phyloP scores from a whole-genome alignment of 495 filamentous ascomycete genomes.

The Lasiosphaeria ovina region DNA sequence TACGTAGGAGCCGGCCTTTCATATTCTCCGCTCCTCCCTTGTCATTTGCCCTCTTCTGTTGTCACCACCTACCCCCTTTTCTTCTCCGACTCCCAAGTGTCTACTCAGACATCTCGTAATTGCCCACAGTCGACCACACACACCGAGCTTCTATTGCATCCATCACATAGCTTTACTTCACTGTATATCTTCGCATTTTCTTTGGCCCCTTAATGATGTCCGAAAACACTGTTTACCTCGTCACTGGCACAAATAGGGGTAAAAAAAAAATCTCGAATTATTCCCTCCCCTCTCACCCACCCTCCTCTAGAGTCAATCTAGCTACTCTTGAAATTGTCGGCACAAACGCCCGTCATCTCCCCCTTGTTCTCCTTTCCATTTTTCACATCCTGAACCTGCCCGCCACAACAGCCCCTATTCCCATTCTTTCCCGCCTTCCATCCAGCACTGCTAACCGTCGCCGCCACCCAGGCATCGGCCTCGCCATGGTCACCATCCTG shows the following conservation, averaged over 20 bases:
- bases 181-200: neutral
- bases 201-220: slow-evolving; percentile 1
- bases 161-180: too few species aligned
- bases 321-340: neutral
- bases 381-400: neutral
- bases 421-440: too few species aligned
- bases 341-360: neutral
- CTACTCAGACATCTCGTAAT: too few species aligned
- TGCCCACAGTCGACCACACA: too few species aligned
- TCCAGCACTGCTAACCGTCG: neutral
- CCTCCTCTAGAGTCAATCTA: neutral
- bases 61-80: neutral
- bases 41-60: neutral
- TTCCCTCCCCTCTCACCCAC: slow-evolving; percentile 1
- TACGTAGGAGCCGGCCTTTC: too few species aligned
- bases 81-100: neutral
- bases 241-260: slow-evolving; percentile 45
- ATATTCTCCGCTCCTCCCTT: neutral
- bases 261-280: slow-evolving; percentile 6
- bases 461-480: slow-evolving; percentile 43
- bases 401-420: too few species aligned
- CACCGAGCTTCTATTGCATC: too few species aligned
- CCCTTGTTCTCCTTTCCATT: neutral
- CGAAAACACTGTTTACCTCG: slow-evolving; percentile 31
- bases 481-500: slow-evolving; percentile 38